Conservation (phyloP, 1,139 yeast species). For the Spathaspora jeffriesii region DNA sequence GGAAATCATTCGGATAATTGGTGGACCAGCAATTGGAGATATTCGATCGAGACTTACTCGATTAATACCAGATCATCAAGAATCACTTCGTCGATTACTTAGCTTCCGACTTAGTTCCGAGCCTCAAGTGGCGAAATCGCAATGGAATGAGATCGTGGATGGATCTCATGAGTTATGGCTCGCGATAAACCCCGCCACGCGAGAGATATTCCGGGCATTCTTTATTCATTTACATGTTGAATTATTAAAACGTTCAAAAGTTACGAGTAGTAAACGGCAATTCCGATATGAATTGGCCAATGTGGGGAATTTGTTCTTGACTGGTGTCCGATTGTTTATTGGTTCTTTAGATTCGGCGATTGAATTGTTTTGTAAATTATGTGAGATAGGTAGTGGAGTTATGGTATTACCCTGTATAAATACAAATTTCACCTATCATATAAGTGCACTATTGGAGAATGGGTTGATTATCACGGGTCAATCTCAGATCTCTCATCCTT, state of each 20-base stretch:
- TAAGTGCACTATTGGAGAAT: constrained; percentile 71
- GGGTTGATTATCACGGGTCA: constrained; percentile 89
- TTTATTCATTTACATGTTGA: constrained; percentile 80
- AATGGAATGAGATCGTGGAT: constrained; percentile 80
- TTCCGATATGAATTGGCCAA: constrained; percentile 79
- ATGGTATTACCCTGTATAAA: constrained; percentile 80
- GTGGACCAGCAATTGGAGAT: constrained; percentile 97
- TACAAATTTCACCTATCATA: constrained; percentile 84
- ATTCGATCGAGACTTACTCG: constrained; percentile 80
- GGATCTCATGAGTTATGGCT: constrained; percentile 78
- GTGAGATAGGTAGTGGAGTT: constrained; percentile 56
- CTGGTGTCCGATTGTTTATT: constrained; percentile 79
- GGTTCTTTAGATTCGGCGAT: constrained; percentile 87
- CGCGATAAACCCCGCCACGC: constrained; percentile 58
- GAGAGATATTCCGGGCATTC: constrained; percentile 77
- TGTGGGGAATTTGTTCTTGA: constrained; percentile 79
- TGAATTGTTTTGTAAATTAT: constrained; percentile 68
- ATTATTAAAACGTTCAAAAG: constrained; percentile 66
- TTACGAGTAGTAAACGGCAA: constrained; percentile 36
- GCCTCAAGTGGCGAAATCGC: constrained; percentile 54
- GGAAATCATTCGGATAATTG: constrained; percentile 83
- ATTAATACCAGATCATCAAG: constrained; percentile 55
- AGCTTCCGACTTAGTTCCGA: constrained; percentile 63
- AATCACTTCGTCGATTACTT: constrained; percentile 47
- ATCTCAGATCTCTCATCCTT: constrained; percentile 91